Percentiles rank a stretch among this genome's conserved stretches.
phyloP scores from a whole-genome alignment of 1,139 yeast genomes.

The Suhomyces coccinellae region DNA sequence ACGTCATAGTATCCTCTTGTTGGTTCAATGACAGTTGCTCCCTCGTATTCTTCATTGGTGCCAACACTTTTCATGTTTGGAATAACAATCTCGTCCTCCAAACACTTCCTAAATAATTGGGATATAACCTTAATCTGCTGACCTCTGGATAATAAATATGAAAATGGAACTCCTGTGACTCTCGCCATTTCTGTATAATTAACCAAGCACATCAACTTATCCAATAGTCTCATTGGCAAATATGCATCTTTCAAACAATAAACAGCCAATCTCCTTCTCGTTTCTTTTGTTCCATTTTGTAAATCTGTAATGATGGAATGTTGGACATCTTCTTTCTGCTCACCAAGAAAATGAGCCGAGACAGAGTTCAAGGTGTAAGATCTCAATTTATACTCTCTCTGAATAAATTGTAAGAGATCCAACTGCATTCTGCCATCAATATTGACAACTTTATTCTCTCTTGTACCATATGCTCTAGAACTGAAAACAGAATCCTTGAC shows the following conservation, averaged over 20 bases:
- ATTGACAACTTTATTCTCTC: conserved; percentile 88
- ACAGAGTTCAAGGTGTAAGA: conserved; percentile 95
- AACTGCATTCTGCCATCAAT: conserved; percentile 96
- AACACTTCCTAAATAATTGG: conserved; percentile 89
- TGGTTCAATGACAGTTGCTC: conserved; percentile 99
- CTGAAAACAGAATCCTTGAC: conserved; percentile 81
- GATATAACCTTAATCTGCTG: conserved; percentile 98
- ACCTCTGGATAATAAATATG: conserved; percentile 84
- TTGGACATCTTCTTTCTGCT: conserved; percentile 97
- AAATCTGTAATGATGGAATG: conserved; percentile 94
- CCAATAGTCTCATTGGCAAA: conserved; percentile 81
- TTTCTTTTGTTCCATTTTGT: conserved; percentile 89
- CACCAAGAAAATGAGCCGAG: conserved; percentile 89
- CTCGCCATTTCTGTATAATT: conserved; percentile 99
- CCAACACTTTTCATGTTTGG: conserved; percentile 90
- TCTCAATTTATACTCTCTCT: conserved; percentile 91
- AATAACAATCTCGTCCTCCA: conserved; percentile 78
- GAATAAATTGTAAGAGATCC: conserved; percentile 88
- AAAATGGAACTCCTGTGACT: conserved; percentile 97
- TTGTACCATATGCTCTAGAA: conserved; percentile 94
- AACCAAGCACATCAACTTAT: conserved; percentile 92
- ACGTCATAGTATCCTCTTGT: conserved; percentile 92
- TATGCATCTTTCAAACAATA: conserved; percentile 97
- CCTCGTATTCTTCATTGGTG: conserved; percentile 88
- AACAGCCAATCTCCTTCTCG: conserved; percentile 92